Base-by-base conservation (phyloP, 2,329 filamentous ascomycete genomes). In the Ophiostoma sp. region DNA sequence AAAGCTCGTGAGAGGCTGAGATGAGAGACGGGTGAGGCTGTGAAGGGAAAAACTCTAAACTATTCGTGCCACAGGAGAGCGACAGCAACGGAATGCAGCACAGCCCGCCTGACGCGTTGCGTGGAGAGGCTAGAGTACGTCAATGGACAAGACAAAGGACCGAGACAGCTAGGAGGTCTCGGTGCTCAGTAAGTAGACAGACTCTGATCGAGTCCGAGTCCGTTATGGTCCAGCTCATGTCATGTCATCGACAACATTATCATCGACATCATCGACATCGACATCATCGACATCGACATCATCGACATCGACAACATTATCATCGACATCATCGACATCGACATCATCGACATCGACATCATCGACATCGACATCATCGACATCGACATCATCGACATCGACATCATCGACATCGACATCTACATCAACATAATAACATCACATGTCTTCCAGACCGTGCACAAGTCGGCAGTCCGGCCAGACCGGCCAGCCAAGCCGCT, bases 61-160 rank as follows among this genome's bases (percentile, higher is more conserved):
- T 27, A 27, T 27, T 27, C 27, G 27, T 27, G 27, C 27, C 27
- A 27, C 27, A 27, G 27, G 58, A 41, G 58, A 62, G 58, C 58
- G 58, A 62, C 27, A 62, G n/a, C n/a, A n/a, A n/a, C 36, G 27
- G 58, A 62, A 41, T 16, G 14, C 44, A 38, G 58, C 58, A 38
- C 58, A 38, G 58, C 58, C 58, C 58, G 12, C 9, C n/a, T 55
- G 7, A 55, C 49, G 49, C n/a, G 49, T 55, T 55, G 49, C 44
- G 58, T 36, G 36, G 27, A 14, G 58, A 41, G 36, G 58, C 38
- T 55, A 36, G 7, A 14, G 27, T 55, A 27, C 8, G 49, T 55
- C 9, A 55, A 55, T 55, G 27, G 27, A 55, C 18, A 55, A 27
- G 49, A 55, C 49, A 55, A 55, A 55, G 18, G 27, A 27, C 1